Base-by-base conservation (phyloP, 306 rosid genomes). In the Mimosa bimucronata region DNA sequence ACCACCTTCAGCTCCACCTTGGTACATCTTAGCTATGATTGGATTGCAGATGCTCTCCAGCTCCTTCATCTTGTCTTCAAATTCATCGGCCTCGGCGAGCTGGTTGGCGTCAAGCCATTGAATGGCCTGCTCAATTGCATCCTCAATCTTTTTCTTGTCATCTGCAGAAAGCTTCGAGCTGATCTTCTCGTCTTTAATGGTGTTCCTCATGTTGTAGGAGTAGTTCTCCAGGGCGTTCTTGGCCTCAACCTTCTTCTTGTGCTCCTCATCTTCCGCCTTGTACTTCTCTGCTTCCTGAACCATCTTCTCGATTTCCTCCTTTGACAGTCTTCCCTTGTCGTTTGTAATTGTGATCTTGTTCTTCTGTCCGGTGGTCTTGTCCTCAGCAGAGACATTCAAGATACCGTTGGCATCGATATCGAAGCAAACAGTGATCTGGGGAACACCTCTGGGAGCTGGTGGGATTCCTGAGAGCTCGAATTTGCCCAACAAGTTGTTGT, bases 11-110 rank as follows among this genome's bases (percentile, higher is more conserved):
- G 85, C 93, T 0, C 90, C 93, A 3, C 93, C 94, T 69, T 88
- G 92, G 75, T 92, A 89, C 94, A 92, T 90, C 86, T 90, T 92
- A 3, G 97, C 95, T 9, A 92, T 90, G 23, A 90, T 86, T 14
- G 94, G 97, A 62, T 92, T 92, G 29, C 92, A 92, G 5, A 90
- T 45, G 9, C 88, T 68, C 76, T 92, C 94, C 0, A 92, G 89
- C 84, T 90, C 94, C 87, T 92, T 92, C 94, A 92, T 86, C 76
- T 92, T 90, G 84, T 92, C 97, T 38, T 92, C 94, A 45, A 90
- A 92, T 18, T 92, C 94, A 52, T 90, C 94, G 0, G 89, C 79
- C 77, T 90, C 95, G 0, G 93, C 94, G 7, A 90, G 88, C 82
- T 88, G 92, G 71, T 92, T 92, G 7, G 71, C 70, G 66, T 89